Evolutionary conservation across 345 rosid species (phyloP), one percentile per base, ranked within the genome.

Genomic region (Populus ilicifolia): DNA sequence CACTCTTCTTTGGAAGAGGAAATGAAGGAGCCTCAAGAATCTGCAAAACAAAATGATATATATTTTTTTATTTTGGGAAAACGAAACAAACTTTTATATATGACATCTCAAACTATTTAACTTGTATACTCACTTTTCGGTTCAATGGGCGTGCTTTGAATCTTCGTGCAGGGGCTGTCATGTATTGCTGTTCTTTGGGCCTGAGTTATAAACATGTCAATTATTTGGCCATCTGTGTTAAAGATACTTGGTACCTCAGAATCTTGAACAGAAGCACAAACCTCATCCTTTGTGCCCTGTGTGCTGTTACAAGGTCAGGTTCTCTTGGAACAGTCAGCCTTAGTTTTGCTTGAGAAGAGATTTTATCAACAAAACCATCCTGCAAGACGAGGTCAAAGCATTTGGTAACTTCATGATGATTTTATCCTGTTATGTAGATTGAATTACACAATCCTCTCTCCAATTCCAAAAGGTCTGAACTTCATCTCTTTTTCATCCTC

Each of bases 131-230:
- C 75, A 96, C 99, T 86, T 94, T 96, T 87, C 98, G 89, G 85
- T 96, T 96, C 75, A 96, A 85, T 46, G 96, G 98, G 21, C 96
- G 90, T 30, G 99, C 98, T 94, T 87, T 96, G 84, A 96, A 96
- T 86, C 88, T 89, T 68, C 80, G 86, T 5, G 80, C 84, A 33
- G 78, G 66, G 64, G 80, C 68, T 41, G 85, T 66, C 77, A 76
- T 82, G 70, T 80, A 79, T n/a, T 89, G 90, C 73, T 78, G 63
- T 77, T 83, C 90, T 85, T 82, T 91, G 66, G 89, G 87, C 95
- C 99, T 96, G 93, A 82, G 85, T 84, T 33, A 48, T 46, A 73
- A 50, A 83, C 27, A 43, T 63, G 71, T 41, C 61, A 86, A 71
- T 80, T 12, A 59, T 41, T 17, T 72, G 41, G 69, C 67, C 2